Conservation (phyloP, 2,329 filamentous ascomycete genomes). For the Didymella sp. region DNA sequence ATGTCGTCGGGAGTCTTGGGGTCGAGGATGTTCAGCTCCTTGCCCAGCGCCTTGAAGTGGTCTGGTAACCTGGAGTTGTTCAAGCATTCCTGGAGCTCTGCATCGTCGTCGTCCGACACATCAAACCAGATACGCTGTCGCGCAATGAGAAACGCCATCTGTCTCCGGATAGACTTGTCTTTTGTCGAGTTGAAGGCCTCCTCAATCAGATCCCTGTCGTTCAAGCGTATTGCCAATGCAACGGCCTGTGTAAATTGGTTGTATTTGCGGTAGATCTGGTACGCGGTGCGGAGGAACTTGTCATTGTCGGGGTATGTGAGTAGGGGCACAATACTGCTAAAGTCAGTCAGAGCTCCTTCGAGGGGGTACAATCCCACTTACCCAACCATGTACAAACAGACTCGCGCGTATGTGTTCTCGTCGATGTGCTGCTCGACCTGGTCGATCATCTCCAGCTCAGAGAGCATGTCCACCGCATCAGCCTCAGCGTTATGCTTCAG, state of each 20-base stretch:
- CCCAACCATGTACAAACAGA: conserved; percentile 95
- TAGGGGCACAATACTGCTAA: conserved; percentile 84
- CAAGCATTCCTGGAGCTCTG: conserved; percentile 80
- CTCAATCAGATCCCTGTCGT: conserved; percentile 83
- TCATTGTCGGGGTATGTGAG: conserved; percentile 98
- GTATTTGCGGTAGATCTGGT: conserved; percentile 92
- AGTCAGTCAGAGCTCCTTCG: conserved; percentile 27
- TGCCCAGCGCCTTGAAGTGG: conserved; percentile 91
- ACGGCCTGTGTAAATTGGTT: conserved; percentile 93
- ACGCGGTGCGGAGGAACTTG: conserved; percentile 89
- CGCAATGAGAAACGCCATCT: conserved; percentile 91
- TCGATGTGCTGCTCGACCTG: conserved; percentile 88
- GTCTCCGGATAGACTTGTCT: conserved; percentile 85
- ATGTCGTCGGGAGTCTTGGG: conserved; percentile 98
- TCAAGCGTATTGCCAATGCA: conserved; percentile 89
- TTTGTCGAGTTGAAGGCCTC: conserved; percentile 80
- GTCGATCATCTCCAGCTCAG: conserved; percentile 96
- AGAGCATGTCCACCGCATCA: conserved; percentile 95
- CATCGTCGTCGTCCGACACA: conserved; percentile 72
- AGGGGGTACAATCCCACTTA: conserved; percentile 25
- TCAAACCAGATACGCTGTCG: conserved; percentile 89
- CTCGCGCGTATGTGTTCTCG: conserved; percentile 89
- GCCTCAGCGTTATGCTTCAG: conserved; percentile 97
- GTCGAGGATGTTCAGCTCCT: conserved; percentile 95
- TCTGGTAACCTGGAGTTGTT: conserved; percentile 88